Base-by-base conservation (phyloP, 1,139 yeast genomes). In the Saccharomycopsis hybrid region DNA sequence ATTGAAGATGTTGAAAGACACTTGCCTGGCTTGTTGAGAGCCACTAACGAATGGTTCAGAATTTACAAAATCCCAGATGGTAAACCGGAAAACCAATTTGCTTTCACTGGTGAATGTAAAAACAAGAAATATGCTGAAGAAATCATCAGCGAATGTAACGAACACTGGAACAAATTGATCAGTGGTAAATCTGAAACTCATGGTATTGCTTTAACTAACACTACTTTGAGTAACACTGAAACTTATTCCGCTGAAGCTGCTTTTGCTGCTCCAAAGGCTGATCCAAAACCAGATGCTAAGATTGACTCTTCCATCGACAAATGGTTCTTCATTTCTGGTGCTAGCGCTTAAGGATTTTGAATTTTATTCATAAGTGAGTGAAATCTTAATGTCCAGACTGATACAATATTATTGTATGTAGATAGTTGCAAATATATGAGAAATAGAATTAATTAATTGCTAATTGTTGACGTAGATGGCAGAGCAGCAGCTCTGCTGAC, bases 261-360 rank as follows among this genome's bases (percentile, higher is more conserved):
- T 51, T 60, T 72, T 50, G 75, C 70, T 52, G 66, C 87, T 53
- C 94, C 97, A 58, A 74, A 77, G 55, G 92, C 85, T 60, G 63
- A 80, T 62, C 79, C 85, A 57, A 70, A 73, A 59, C 76, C 89
- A 56, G 90, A 94, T 65, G 97, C 95, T 58, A 95, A 96, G 70
- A 87, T 92, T 68, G 98, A 92, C 76, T 82, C 87, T 71, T 88
- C 97, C 52, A 74, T 92, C 67, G 97, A 92, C 80, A 92, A 92
- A 77, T 92, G 98, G 98, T 92, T 92, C 80, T 92, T 82, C 80
- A 92, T 92, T 69, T 87, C 97, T 58, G 97, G 97, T 71, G 85
- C 74, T 54, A 72, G 80, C 56, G 81, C 81, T 61, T 79, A 70
- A 65, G 36, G 28, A 9, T n/a, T 18, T 18, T 18, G 18, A 18